Evolutionary conservation across 2,329 filamentous ascomycete species (phyloP).

Genomic region (Knufia fluminis): DNA sequence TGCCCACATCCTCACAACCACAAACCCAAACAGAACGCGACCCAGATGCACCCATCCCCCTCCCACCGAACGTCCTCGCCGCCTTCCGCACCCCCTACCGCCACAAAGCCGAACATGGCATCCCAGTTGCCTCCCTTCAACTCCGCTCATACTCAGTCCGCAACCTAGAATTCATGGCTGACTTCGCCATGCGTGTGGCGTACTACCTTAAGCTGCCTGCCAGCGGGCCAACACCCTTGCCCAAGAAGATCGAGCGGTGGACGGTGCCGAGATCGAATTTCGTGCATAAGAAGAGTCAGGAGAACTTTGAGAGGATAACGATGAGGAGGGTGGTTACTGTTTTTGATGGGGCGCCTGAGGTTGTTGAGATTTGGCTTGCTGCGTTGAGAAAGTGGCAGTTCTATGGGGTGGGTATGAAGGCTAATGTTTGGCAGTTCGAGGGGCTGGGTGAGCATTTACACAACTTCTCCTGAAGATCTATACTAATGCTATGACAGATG

Average conservation of each 20-base stretch:
- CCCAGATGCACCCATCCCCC: not conserved
- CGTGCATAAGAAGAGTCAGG: constrained; percentile 93
- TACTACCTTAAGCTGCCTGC: constrained; percentile 88
- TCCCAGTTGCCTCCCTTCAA: constrained; percentile 84
- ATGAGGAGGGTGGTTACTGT: constrained; percentile 81
- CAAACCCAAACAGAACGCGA: constrained; percentile 2
- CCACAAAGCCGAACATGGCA: constrained; percentile 58
- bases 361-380: constrained; percentile 82
- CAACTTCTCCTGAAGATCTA: constrained; percentile 1
- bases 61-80: constrained; percentile 37
- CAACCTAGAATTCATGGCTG: constrained; percentile 86
- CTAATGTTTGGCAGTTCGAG: constrained; percentile 87
- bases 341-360: constrained; percentile 79
- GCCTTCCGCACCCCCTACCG: constrained; percentile 78
- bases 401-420: constrained; percentile 98
- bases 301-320: constrained; percentile 94
- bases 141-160: constrained; percentile 83
- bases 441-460: constrained; percentile 48
- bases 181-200: constrained; percentile 87
- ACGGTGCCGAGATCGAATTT: constrained; percentile 83
- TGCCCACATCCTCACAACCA: not conserved
- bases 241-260: constrained; percentile 83
- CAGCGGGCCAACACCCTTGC: constrained; percentile 75
- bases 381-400: constrained; percentile 88
- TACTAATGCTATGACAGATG: constrained; percentile 26